Evolutionary conservation across 306 rosid species (phyloP), one percentile per base, ranked within the genome.

Genomic region (Bauhinia variegata): DNA sequence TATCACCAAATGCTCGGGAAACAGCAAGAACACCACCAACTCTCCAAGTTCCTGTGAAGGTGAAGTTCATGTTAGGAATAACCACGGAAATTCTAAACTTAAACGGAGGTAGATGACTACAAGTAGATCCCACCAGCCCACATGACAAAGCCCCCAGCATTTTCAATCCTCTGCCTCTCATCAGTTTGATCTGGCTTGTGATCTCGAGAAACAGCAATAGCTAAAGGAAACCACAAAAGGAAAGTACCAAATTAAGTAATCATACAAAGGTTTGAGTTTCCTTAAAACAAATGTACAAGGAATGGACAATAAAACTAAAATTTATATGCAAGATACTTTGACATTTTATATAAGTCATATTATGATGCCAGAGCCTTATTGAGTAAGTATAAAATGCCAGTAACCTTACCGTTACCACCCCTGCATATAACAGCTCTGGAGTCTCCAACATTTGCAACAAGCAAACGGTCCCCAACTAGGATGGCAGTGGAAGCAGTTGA

Each of bases 11-110:
- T 50, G 96, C 98, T 70, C 96, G 98, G 56, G 96, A 92, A 84
- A 89, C 96, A 70, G 96, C 98, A 63, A 92, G 98, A 79, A 92
- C 98, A 61, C 98, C 98, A 80, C 98, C 96, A 75, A 92, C 98
- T 82, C 98, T 92, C 98, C 98, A 92, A 68, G 98, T 92, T 82
- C 98, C 98, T 92, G 79, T 48, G 54, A 30, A 67, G 51, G 62
- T n/a, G n/a, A 49, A 63, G 33, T 14, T 71, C 55, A 53, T 33
- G 62, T 32, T 53, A 51, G 23, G 8, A 43, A 56, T 38, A 36
- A 17, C 59, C 4, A 38, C 30, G 49, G 41, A 58, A 63, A 41
- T 32, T 12, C 23, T 41, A 12, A 51, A 64, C 33, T 36, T 42
- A 28, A 71, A 54, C 54, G 14, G 58, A 43, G 11, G 54, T 34